A percentile compares a stretch with the other conserved stretches of the same genome.
Evolutionary conservation across 1,284 basidiomycete species (phyloP).

Genomic region (Fomitopsis betulina): DNA sequence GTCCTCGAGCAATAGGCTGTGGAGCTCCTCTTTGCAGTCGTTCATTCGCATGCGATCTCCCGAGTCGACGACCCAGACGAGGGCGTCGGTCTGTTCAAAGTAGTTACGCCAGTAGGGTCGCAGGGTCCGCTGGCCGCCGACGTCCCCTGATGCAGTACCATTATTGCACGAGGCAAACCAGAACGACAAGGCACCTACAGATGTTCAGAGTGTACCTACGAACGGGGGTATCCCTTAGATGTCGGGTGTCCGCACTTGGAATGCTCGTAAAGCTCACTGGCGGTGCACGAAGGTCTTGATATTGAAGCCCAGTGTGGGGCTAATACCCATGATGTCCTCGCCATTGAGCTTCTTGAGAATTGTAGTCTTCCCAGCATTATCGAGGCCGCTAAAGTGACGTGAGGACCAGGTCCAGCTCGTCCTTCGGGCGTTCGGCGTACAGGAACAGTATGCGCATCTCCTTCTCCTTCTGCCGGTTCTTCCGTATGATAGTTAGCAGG

Average conservation of each 20-base stretch:
- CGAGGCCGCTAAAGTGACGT: conserved; percentile 71
- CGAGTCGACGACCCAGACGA: conserved; percentile 99
- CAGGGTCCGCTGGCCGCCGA: conserved; percentile 93
- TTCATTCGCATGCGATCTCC: conserved; percentile 84
- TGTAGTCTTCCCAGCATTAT: conserved; percentile 99
- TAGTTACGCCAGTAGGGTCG: conserved; percentile 99
- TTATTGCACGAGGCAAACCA: conserved; percentile 6
- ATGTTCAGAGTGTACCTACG: conserved; percentile 88
- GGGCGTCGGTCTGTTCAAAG: conserved; percentile 97
- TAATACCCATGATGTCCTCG: conserved; percentile 84
- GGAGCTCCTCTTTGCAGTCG: conserved; percentile 88
- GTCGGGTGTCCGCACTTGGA: background rate
- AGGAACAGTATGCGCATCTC: conserved; percentile 97
- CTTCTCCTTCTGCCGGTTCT: conserved; percentile 91
- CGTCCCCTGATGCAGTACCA: conserved; percentile 73
- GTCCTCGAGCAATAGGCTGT: conserved; percentile 85
- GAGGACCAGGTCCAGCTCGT: background rate
- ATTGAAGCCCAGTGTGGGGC: conserved; percentile 97
- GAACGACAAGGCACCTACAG: conserved; percentile 49
- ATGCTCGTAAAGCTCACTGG: conserved; percentile 53
- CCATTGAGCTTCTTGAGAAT: conserved; percentile 93
- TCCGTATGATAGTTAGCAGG: conserved; percentile 94
- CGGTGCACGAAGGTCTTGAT: conserved; percentile 94
- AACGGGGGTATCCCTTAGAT: background rate
- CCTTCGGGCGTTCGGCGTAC: conserved; percentile 35